Percentiles rank a stretch among this genome's conserved stretches.
phyloP scores from a whole-genome alignment of 345 rosid species.

The Pistacia atlantica region DNA sequence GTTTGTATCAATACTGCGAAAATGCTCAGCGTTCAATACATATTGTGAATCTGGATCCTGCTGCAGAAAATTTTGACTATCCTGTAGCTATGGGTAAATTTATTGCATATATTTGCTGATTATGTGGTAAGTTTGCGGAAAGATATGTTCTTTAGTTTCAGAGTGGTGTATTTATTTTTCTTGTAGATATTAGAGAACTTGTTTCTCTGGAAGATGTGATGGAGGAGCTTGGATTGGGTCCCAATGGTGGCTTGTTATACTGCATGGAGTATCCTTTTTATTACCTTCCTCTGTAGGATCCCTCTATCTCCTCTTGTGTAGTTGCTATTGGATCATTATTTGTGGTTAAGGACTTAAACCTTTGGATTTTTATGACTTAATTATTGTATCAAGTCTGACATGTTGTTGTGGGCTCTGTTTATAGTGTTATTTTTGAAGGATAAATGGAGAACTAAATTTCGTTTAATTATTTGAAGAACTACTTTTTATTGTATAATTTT shows the following conservation, averaged over 20 bases:
- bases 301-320: slow-evolving; percentile 1
- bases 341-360: background rate
- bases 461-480: background rate
- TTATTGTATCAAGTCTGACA: background rate
- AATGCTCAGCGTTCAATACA: slow-evolving; percentile 61
- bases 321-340: background rate
- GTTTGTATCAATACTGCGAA: slow-evolving; percentile 72
- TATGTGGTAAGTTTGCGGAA: background rate
- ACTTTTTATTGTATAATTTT: background rate
- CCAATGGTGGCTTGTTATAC: slow-evolving; percentile 86
- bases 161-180: background rate
- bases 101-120: slow-evolving; percentile 1
- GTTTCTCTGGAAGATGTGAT: slow-evolving; percentile 89
- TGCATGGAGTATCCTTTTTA: slow-evolving; percentile 94
- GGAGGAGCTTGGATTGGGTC: slow-evolving; percentile 90
- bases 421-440: background rate
- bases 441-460: background rate
- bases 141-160: slow-evolving; percentile 5
- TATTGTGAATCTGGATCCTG: slow-evolving; percentile 88
- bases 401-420: background rate
- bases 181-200: slow-evolving; percentile 87
- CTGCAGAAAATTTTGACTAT: slow-evolving; percentile 86
- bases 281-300: background rate
- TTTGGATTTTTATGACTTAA: background rate
- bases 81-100: slow-evolving; percentile 86